Evolutionary conservation across 2,329 filamentous ascomycete genomes (phyloP).

Genomic region (Aspergillus ustus): DNA sequence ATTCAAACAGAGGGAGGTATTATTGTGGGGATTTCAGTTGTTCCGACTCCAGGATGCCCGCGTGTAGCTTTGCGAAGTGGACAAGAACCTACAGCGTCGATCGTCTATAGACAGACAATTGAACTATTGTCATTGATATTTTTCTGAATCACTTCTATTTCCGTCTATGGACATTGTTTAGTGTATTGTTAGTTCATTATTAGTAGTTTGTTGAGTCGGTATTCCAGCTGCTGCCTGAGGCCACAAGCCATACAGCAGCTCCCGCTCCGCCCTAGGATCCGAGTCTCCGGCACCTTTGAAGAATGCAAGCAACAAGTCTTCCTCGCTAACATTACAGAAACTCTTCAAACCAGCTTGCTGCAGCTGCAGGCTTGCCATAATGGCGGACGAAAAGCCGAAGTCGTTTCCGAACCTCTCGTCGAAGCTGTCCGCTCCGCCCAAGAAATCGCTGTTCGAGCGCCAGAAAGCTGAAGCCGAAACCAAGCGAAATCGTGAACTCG

Average conservation of each 20-base stretch:
- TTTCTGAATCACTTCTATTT: no score
- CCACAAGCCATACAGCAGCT: slow-evolving; percentile 18
- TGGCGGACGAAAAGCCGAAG: slow-evolving; percentile 47
- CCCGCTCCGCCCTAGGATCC: slow-evolving; percentile 14
- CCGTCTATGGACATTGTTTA: no score
- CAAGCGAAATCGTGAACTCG: slow-evolving; percentile 80
- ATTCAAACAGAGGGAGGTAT: no score
- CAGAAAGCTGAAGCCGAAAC: slow-evolving; percentile 89
- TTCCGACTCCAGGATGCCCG: no score
- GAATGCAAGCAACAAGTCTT: neutral
- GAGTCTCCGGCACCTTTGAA: slow-evolving; percentile 15
- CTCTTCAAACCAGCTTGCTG: slow-evolving; percentile 23
- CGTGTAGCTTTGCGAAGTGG: no score
- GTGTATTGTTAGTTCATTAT: no score
- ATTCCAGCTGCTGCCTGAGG: slow-evolving; percentile 17
- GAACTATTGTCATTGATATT: no score
- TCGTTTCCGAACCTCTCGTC: slow-evolving; percentile 72
- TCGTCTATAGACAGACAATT: no score
- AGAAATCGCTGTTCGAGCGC: slow-evolving; percentile 85
- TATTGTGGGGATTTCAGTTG: no score
- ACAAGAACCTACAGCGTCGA: no score
- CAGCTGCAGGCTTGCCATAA: slow-evolving; percentile 31
- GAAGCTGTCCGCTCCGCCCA: slow-evolving; percentile 78
- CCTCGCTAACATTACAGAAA: neutral
- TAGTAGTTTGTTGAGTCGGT: no score